Conservation (phyloP, 2,329 filamentous ascomycete genomes). For the Ophiostoma sp. region DNA sequence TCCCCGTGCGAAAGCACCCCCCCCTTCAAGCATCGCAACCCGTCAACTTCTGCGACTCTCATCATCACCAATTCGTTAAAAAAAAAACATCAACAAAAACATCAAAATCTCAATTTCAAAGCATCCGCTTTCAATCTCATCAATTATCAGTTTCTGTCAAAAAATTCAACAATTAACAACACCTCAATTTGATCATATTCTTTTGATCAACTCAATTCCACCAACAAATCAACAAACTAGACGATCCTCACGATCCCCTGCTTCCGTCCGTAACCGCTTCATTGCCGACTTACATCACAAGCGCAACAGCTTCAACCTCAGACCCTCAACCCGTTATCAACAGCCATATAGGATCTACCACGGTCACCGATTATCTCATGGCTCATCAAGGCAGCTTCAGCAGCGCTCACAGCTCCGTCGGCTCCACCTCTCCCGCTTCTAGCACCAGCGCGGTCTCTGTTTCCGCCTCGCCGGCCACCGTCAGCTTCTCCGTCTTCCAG, state of each 20-base stretch:
- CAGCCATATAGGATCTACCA: neutral
- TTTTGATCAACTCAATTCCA: neutral
- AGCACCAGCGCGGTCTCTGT: slow-evolving; percentile 22
- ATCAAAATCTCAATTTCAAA: neutral
- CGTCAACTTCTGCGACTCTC: slow-evolving; percentile 5
- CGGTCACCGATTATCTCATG: slow-evolving; percentile 15
- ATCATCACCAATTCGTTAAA: neutral
- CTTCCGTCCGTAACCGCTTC: neutral
- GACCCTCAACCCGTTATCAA: neutral
- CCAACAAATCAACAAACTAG: neutral
- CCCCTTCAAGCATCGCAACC: slow-evolving; percentile 1
- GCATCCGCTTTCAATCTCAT: neutral
- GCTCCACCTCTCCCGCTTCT: slow-evolving; percentile 25
- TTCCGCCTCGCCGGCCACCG: neutral
- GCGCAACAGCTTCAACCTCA: neutral
- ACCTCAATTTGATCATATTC: neutral
- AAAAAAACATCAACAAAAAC: neutral
- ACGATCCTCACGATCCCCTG: neutral
- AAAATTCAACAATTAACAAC: neutral
- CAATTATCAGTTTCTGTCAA: neutral
- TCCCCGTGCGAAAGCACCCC: slow-evolving; percentile 23
- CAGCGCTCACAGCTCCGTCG: slow-evolving; percentile 23
- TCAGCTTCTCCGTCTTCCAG: slow-evolving; percentile 61
- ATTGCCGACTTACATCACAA: neutral
- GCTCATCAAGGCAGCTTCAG: slow-evolving; percentile 26